Base-by-base conservation (phyloP, 2,329 filamentous ascomycete species). In the Bipolaris victoriae region DNA sequence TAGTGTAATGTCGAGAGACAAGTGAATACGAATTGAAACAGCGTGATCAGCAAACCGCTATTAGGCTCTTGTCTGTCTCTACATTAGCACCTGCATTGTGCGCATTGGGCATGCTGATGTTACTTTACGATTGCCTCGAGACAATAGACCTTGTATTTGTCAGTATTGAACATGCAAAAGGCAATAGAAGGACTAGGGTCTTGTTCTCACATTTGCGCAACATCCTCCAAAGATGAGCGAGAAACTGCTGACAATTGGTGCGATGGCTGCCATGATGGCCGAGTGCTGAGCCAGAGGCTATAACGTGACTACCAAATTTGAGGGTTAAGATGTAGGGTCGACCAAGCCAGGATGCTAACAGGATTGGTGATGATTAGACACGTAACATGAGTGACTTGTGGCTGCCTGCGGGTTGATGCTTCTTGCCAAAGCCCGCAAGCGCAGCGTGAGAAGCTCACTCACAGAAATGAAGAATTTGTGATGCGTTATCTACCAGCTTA, bases 101-200 rank as follows among this genome's bases (percentile, higher is more conserved):
- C 11, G n/a, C 9, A 13, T 15, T 11, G 7, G n/a, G 4, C 10
- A 31, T 31, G 24, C 13, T 33, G 2, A n/a, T 80, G 88, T 85
- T 80, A 95, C 90, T 95, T 96, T 73, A 99, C 88, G 68, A 98
- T 96, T 45, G 91, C 90, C 78, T 99, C 95, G 55, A 99, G 83
- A 39, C 94, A 92, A 78, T 96, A 98, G n/a, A 97, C 92, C 88
- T 96, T 61, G 33, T 64, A 74, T 9, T 18, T 59, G 33, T 71
- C 46, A 67, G 63, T 13, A 18, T 20, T 41, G n/a, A 43, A 24
- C 6, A 22, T 39, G 10, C 29, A 11, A 16, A 33, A 22, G 2
- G 49, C 26, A 35, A 29, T 15, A 11, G 5, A 16, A 29, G n/a
- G n/a, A 7, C n/a, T n/a, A 1, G 13, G 3, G 48, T 24, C 18